Conservation (phyloP, 2,329 filamentous ascomycete species). For the Xylaria sp. region DNA sequence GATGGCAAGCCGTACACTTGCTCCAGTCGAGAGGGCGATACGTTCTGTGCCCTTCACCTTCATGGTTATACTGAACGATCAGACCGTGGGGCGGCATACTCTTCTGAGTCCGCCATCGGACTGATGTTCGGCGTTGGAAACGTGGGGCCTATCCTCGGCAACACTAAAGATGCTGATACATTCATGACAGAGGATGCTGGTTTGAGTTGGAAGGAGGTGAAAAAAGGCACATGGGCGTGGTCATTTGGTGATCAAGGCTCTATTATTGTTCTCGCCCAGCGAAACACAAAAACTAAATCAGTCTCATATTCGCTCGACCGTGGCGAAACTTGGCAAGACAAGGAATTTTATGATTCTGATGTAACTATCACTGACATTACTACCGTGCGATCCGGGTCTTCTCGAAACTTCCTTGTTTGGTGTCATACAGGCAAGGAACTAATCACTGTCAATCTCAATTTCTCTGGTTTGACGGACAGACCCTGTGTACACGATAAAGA, state of each 20-base stretch:
- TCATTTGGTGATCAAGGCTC: slow-evolving; percentile 96
- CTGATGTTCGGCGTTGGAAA: slow-evolving; percentile 93
- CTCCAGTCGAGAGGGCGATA: slow-evolving; percentile 64
- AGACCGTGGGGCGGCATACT: slow-evolving; percentile 86
- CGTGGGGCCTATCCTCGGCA: slow-evolving; percentile 76
- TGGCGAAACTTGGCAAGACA: slow-evolving; percentile 81
- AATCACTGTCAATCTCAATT: slow-evolving; percentile 87
- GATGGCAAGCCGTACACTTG: slow-evolving; percentile 80
- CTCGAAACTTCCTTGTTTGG: slow-evolving; percentile 93
- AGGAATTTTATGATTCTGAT: slow-evolving; percentile 76
- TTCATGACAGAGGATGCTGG: slow-evolving; percentile 95
- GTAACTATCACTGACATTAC: slow-evolving; percentile 83
- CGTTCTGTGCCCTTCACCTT: slow-evolving; percentile 86
- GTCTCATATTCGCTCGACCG: slow-evolving; percentile 84
- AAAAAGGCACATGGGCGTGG: slow-evolving; percentile 91
- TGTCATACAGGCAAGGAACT: slow-evolving; percentile 70
- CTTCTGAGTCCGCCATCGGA: slow-evolving; percentile 87
- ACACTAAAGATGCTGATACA: slow-evolving; percentile 80
- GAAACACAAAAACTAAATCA: slow-evolving; percentile 72
- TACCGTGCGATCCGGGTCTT: slow-evolving; percentile 88
- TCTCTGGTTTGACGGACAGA: slow-evolving; percentile 79
- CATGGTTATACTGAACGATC: slow-evolving; percentile 94
- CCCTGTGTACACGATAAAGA: slow-evolving; percentile 76
- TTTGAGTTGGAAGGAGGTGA: slow-evolving; percentile 84
- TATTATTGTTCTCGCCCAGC: slow-evolving; percentile 86